Base-by-base conservation (phyloP, 2,329 filamentous ascomycete species). In the Kalmusia sp. region DNA sequence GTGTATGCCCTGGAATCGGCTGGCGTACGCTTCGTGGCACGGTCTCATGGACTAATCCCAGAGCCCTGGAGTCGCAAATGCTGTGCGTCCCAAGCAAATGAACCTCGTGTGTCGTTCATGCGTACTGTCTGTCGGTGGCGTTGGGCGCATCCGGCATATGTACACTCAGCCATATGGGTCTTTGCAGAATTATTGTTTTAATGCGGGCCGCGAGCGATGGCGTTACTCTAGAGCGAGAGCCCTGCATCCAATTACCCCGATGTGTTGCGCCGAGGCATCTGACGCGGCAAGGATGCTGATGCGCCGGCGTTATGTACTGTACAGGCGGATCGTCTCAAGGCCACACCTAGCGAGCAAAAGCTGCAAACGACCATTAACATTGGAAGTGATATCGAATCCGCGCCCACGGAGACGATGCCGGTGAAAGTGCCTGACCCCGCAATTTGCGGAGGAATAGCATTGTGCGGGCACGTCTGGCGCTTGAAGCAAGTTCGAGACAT, bases 151-250 rank as follows among this genome's bases (percentile, higher is more conserved):
- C 19, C n/a, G 21, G 25, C 34, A 19, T 24, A 1, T 37, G 11
- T 33, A 27, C 40, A 19, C 48, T 30, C 47, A 48, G 49, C 39
- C 56, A 35, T 57, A 58, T 58, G 57, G 57, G 54, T 55, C 58
- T 49, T 58, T 48, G 47, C 41, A 52, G 53, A 57, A 59, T 61
- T 63, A 57, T 66, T 60, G 60, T 64, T 62, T 65, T 54, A 21
- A 65, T 65, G 65, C 63, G 44, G 52, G 61, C 59, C 60, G 51
- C 45, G 54, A 44, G 49, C 55, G 55, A 61, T 66, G 63, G 61
- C 66, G 67, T 65, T 64, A 64, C 65, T 63, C 57, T 51, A 63
- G 59, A 59, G 64, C 69, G 58, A 63, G 59, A 65, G 65, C 62
- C 57, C 54, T 61, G 61, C 61, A 58, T 59, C 58, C 57, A 61